phyloP scores from a whole-genome alignment of 1,284 basidiomycete genomes.

The Austroboletus niveus region DNA sequence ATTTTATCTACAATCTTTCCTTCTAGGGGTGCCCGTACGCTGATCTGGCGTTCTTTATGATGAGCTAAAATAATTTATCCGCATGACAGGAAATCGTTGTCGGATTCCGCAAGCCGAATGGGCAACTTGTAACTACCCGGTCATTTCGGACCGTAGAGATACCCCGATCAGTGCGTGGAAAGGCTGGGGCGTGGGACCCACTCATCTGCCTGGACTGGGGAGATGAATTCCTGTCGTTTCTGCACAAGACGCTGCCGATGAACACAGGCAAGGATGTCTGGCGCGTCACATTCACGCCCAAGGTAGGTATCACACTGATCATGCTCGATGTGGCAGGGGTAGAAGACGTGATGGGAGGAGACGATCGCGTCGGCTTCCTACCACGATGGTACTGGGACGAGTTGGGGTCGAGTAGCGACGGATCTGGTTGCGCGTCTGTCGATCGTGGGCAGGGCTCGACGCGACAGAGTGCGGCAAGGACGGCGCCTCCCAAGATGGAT shows the following conservation, averaged over 20 bases:
- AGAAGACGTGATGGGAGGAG: conserved; percentile 58
- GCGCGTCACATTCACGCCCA: conserved; percentile 64
- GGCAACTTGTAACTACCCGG: conserved; percentile 61
- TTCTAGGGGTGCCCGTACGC: conserved; percentile 85
- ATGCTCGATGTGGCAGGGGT: conserved; percentile 47
- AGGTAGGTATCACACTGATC: conserved; percentile 46
- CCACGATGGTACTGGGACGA: conserved; percentile 71
- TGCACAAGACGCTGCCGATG: conserved; percentile 41
- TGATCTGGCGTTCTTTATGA: background rate
- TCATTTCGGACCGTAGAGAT: conserved; percentile 72
- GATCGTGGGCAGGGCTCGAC: conserved; percentile 1
- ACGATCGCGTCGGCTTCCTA: conserved; percentile 73
- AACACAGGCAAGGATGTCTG: conserved; percentile 46
- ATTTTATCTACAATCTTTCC: conserved; percentile 94
- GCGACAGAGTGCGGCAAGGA: no score
- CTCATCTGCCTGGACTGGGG: conserved; percentile 75
- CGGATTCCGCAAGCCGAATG: conserved; percentile 85
- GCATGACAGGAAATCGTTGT: conserved; percentile 75
- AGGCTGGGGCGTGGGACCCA: conserved; percentile 78
- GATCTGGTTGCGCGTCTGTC: conserved; percentile 6
- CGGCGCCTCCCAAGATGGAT: no score
- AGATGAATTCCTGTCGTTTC: conserved; percentile 56
- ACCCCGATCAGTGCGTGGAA: conserved; percentile 72
- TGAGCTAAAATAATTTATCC: conserved; percentile 1
- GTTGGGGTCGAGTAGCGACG: conserved; percentile 2